Conservation (phyloP, 129 eudicot species). For the Helichrysum umbraculigerum region DNA sequence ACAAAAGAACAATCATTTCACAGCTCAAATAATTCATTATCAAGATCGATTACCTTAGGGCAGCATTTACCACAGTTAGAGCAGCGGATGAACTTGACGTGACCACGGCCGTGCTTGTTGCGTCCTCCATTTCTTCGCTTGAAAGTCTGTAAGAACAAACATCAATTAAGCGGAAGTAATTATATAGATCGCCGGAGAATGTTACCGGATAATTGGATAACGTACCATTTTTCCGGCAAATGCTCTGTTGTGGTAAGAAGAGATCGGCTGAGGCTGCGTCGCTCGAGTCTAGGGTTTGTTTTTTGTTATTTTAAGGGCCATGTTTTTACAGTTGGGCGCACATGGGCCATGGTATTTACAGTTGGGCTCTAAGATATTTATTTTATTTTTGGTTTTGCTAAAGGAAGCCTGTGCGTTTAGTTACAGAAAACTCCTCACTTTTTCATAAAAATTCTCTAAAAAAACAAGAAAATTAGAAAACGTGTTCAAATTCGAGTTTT, state of each 20-base stretch:
- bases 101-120: constrained; percentile 92
- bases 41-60: constrained; percentile 58
- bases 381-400: too few relatives aligned
- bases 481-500: too few relatives aligned
- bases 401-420: too few relatives aligned
- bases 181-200: neutral
- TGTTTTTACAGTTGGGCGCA: too few relatives aligned
- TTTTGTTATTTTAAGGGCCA: too few relatives aligned
- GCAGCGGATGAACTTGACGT: constrained; percentile 73
- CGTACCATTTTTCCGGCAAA: constrained; percentile 22
- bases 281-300: constrained; percentile 26
- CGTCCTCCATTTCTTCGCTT: constrained; percentile 88
- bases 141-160: constrained; percentile 52
- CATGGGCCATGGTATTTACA: too few relatives aligned
- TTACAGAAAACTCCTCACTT: too few relatives aligned
- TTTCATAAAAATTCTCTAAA: too few relatives aligned
- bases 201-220: neutral
- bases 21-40: neutral
- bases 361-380: too few relatives aligned
- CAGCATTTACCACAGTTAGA: constrained; percentile 91
- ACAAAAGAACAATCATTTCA: neutral
- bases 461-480: too few relatives aligned
- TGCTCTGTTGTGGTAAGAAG: neutral
- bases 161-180: neutral
- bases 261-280: neutral